Percentiles rank a stretch among this genome's conserved stretches.
Conservation (phyloP, 169 alveolate species). For the Plasmodium gonderi region DNA sequence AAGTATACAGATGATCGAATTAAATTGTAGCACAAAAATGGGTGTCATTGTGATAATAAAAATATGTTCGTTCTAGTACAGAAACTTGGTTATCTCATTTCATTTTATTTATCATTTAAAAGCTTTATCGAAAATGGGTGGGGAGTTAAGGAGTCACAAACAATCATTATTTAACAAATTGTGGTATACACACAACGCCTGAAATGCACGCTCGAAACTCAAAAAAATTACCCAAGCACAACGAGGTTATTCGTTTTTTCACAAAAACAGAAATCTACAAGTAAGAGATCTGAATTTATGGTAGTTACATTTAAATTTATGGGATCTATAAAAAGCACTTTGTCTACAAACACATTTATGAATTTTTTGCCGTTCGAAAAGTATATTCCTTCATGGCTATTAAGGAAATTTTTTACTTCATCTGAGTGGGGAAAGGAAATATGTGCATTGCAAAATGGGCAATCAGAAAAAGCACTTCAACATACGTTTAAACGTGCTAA, state of each 20-base stretch:
- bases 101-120: no score
- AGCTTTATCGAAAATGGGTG: no score
- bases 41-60: no score
- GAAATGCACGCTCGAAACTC: neutral
- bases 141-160: no score
- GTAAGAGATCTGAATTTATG: conserved; percentile 27
- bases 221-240: conserved; percentile 41
- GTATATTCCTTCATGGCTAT: conserved; percentile 50
- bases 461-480: neutral
- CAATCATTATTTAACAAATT: no score
- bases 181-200: no score
- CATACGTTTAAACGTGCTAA: neutral
- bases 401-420: conserved; percentile 36
- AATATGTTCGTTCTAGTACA: no score
- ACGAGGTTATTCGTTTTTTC: conserved; percentile 36
- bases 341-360: conserved; percentile 66
- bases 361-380: conserved; percentile 44
- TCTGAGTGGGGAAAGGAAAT: conserved; percentile 3
- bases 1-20: no score
- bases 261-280: conserved; percentile 50
- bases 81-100: no score
- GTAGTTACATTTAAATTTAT: conserved; percentile 33
- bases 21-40: no score
- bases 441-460: neutral
- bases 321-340: conserved; percentile 52